phyloP scores from a whole-genome alignment of 495 filamentous ascomycete genomes.

The Hypoxylon intermedium region DNA sequence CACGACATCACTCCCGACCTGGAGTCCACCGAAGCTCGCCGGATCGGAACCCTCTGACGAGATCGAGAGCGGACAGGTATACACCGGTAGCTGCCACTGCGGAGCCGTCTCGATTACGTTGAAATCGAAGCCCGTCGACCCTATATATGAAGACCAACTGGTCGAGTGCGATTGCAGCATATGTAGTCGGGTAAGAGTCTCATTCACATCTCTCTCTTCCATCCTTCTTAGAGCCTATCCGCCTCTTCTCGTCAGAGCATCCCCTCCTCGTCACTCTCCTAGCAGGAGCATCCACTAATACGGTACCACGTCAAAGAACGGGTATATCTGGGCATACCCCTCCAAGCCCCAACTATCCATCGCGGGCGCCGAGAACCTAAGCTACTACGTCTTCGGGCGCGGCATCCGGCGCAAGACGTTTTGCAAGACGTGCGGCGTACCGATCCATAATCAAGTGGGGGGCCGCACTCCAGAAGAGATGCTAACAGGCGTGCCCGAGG shows the following conservation, averaged over 20 bases:
- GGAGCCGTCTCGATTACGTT: conserved; percentile 41
- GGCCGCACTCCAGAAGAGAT: conserved; percentile 21
- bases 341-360: conserved; percentile 27
- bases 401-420: conserved; percentile 36
- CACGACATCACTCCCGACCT: conserved; percentile 12
- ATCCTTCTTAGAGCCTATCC: background rate
- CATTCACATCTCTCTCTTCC: background rate
- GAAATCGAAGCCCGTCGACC: conserved; percentile 35
- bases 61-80: conserved; percentile 30
- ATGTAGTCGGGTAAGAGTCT: conserved; percentile 37
- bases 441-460: conserved; percentile 27
- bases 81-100: conserved; percentile 47
- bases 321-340: conserved; percentile 36
- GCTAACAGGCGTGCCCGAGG: conserved; percentile 35
- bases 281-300: no score
- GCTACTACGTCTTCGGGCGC: conserved; percentile 40
- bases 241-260: no score
- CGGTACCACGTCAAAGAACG: no score
- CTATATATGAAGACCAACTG: conserved; percentile 31
- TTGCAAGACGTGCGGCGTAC: conserved; percentile 41
- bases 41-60: conserved; percentile 28
- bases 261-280: no score
- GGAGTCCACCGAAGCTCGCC: conserved; percentile 25
- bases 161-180: conserved; percentile 42
- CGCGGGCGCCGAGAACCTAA: conserved; percentile 8